These are phyloP conservation scores for Trametes pubescens DNA, from an alignment of 1,284 basidiomycete species.

Conservation along the genomic window DNA sequence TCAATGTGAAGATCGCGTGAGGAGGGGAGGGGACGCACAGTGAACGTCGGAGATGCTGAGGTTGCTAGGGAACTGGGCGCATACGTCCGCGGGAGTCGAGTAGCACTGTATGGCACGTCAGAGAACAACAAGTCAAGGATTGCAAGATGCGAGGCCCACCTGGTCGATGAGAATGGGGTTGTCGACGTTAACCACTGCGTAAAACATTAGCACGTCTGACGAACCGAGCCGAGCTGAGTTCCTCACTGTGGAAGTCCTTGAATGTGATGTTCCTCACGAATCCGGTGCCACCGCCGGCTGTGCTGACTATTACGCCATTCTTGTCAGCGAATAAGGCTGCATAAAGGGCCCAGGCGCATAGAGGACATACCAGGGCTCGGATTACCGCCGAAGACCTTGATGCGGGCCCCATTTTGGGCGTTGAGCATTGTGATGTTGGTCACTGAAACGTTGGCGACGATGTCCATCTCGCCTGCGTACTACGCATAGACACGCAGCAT, in stretches of 20 bases:
- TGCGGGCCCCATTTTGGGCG: slow-evolving; percentile 70
- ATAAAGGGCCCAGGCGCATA: neutral
- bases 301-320: slow-evolving; percentile 35
- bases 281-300: slow-evolving; percentile 62
- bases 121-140: neutral
- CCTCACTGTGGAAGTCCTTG: slow-evolving; percentile 49
- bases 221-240: no score
- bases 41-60: slow-evolving; percentile 55
- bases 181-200: slow-evolving; percentile 57
- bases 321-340: neutral
- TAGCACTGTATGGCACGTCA: slow-evolving; percentile 54
- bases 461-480: slow-evolving; percentile 67
- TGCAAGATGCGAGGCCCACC: slow-evolving; percentile 37
- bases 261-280: slow-evolving; percentile 67
- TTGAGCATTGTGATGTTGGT: slow-evolving; percentile 67
- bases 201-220: no score
- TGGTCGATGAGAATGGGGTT: slow-evolving; percentile 65
- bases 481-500: slow-evolving; percentile 32
- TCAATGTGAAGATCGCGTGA: neutral
- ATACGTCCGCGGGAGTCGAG: slow-evolving; percentile 52
- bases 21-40: slow-evolving; percentile 34
- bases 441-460: slow-evolving; percentile 69
- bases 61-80: slow-evolving; percentile 60
- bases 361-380: slow-evolving; percentile 37
- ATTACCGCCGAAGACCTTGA: slow-evolving; percentile 70